These are phyloP conservation scores for Scheffersomyces lignosus DNA, from an alignment of 805 yeast species.

Conservation along the genomic window DNA sequence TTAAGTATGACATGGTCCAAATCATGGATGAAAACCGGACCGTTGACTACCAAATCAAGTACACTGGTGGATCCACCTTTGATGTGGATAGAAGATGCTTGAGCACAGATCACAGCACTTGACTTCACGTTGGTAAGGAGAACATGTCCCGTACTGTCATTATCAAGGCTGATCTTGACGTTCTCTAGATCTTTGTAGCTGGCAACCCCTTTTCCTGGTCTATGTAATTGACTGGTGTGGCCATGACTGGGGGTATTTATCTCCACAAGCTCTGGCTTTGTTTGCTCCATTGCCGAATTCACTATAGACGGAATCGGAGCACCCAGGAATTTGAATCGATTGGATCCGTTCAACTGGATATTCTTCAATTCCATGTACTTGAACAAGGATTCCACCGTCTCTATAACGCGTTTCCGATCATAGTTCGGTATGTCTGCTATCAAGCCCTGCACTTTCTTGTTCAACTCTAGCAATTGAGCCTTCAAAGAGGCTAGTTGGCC, in stretches of 20 bases:
- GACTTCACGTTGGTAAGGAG: constrained; percentile 13
- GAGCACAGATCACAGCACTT: not conserved
- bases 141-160: constrained; percentile 5
- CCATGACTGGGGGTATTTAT: not conserved
- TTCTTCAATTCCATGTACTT: constrained; percentile 20
- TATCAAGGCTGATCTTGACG: not conserved
- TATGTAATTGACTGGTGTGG: not conserved
- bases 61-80: constrained; percentile 13
- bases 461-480: constrained; percentile 8
- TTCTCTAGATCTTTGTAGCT: not conserved
- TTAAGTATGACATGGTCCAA: constrained; percentile 15
- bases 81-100: constrained; percentile 24
- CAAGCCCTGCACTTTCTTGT: constrained; percentile 7
- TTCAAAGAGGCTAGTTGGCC: constrained; percentile 1
- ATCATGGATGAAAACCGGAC: constrained; percentile 32
- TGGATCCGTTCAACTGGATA: constrained; percentile 9
- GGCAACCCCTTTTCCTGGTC: not conserved
- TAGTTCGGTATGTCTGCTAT: constrained; percentile 8
- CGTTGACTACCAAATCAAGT: constrained; percentile 19
- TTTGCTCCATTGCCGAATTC: too few relatives aligned
- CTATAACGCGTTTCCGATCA: constrained; percentile 23
- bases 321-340: constrained; percentile 28
- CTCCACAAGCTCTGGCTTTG: not conserved
- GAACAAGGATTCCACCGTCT: constrained; percentile 17
- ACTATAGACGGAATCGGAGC: constrained; percentile 26